Percentiles rank a stretch among this genome's conserved stretches.
Evolutionary conservation across 257 asterid species (phyloP).

Genomic region (Cordia subcordata): DNA sequence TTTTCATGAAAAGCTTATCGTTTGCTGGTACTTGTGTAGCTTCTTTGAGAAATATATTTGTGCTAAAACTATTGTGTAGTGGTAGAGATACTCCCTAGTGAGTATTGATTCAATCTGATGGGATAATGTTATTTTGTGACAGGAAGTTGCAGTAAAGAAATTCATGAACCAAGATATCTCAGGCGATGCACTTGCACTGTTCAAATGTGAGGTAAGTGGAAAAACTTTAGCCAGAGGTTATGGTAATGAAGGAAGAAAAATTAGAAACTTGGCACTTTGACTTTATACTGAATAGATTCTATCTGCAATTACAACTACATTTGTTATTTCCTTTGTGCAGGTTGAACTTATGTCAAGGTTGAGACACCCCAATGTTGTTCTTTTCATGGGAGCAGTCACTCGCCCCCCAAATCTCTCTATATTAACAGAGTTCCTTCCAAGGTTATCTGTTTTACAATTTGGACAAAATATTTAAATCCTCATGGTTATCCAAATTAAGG

Average conservation of each 20-base stretch:
- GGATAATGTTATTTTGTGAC: constrained; percentile 21
- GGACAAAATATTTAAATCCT: neutral
- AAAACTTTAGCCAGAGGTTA: neutral
- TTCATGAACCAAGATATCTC: constrained; percentile 97
- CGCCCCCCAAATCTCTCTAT: constrained; percentile 94
- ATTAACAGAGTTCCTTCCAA: constrained; percentile 89
- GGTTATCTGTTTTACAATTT: constrained; percentile 39
- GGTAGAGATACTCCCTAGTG: neutral
- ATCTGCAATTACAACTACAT: constrained; percentile 1
- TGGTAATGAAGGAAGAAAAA: neutral
- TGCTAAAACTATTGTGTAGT: neutral
- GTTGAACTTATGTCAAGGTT: constrained; percentile 88
- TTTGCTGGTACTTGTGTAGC: neutral
- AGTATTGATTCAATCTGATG: neutral
- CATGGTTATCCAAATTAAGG: too few species aligned
- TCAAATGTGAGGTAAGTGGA: constrained; percentile 75
- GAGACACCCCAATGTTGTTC: constrained; percentile 98
- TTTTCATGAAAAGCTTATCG: neutral
- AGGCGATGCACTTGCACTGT: constrained; percentile 84
- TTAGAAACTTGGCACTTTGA: neutral
- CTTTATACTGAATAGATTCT: neutral
- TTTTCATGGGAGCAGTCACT: constrained; percentile 97
- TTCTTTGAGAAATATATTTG: neutral
- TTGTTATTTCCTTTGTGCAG: constrained; percentile 33
- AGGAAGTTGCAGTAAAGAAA: constrained; percentile 99